Evolutionary conservation across 2,329 filamentous ascomycete species (phyloP).

Genomic region (Pseudonectria foliicola): DNA sequence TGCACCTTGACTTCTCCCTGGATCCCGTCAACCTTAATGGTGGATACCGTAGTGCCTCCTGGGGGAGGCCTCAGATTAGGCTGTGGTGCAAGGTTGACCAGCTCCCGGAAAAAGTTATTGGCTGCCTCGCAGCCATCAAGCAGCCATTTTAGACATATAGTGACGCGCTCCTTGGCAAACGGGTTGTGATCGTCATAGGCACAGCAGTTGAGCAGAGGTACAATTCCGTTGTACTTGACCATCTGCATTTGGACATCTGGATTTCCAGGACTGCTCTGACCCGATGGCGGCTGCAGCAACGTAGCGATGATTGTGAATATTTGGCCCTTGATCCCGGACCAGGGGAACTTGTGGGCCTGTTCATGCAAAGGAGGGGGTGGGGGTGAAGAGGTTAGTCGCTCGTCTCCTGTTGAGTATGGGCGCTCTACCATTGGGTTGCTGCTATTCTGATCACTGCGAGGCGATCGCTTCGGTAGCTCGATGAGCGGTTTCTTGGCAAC

Average conservation of each 20-base stretch:
- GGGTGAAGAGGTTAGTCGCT: slow-evolving; percentile 29
- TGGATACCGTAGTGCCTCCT: slow-evolving; percentile 32
- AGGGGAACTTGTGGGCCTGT: slow-evolving; percentile 56
- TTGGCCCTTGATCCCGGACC: slow-evolving; percentile 78
- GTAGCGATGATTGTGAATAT: slow-evolving; percentile 86
- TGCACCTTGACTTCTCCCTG: slow-evolving; percentile 50
- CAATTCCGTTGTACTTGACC: slow-evolving; percentile 75
- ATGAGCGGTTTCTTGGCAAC: slow-evolving; percentile 76
- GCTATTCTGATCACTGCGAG: slow-evolving; percentile 10
- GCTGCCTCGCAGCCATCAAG: slow-evolving; percentile 69
- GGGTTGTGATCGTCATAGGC: slow-evolving; percentile 89
- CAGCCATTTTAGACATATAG: slow-evolving; percentile 79
- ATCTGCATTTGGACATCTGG: slow-evolving; percentile 82
- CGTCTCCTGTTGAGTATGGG: slow-evolving; percentile 43
- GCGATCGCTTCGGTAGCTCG: slow-evolving; percentile 28
- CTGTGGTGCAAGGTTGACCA: slow-evolving; percentile 41
- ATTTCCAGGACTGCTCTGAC: slow-evolving; percentile 54
- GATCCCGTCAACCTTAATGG: slow-evolving; percentile 48
- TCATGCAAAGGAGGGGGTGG: slow-evolving; percentile 48
- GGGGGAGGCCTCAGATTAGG: slow-evolving; percentile 31
- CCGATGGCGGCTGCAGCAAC: slow-evolving; percentile 73
- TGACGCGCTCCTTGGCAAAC: slow-evolving; percentile 86
- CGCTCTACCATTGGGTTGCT: slow-evolving; percentile 48
- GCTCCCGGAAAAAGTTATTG: slow-evolving; percentile 61
- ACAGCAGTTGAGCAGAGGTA: slow-evolving; percentile 82